Evolutionary conservation across 2,329 filamentous ascomycete genomes (phyloP).

Genomic region (Diaporthe citriasiana): DNA sequence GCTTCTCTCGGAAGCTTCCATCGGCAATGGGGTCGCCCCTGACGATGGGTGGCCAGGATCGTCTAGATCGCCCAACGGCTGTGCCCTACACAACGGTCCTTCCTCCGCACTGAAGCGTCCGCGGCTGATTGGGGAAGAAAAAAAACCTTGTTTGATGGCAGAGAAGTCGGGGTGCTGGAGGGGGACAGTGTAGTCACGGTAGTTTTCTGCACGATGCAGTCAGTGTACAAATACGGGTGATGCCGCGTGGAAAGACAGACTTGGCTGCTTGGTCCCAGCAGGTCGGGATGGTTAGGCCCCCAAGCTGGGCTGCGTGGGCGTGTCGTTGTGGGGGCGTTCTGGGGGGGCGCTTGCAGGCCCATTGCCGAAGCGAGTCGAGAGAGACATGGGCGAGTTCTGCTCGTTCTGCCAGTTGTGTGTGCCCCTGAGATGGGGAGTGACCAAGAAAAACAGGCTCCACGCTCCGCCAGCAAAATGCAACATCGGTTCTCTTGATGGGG

Average conservation of each 20-base stretch:
- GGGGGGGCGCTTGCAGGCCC: constrained; percentile 3
- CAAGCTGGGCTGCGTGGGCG: not conserved
- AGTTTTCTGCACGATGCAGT: not conserved
- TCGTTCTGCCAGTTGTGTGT: not conserved
- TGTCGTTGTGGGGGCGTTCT: not conserved
- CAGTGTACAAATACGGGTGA: too few relatives aligned
- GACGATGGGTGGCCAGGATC: constrained; percentile 2
- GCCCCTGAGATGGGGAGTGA: constrained; percentile 2
- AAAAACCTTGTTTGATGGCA: not conserved
- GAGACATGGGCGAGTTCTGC: too few relatives aligned
- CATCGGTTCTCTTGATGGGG: not conserved
- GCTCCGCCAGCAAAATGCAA: not conserved
- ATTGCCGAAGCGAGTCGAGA: constrained; percentile 3
- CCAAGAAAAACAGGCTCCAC: constrained; percentile 13
- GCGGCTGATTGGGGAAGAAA: not conserved
- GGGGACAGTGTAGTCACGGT: too few relatives aligned
- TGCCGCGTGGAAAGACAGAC: too few relatives aligned
- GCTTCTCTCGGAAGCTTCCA: constrained; percentile 5
- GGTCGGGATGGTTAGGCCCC: not conserved
- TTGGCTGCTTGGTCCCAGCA: constrained; percentile 28
- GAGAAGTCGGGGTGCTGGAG: too few relatives aligned
- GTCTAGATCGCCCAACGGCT: constrained; percentile 15
- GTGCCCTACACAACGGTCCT: not conserved
- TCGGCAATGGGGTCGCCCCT: constrained; percentile 1
- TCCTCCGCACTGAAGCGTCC: not conserved